Percentiles rank a stretch among this genome's conserved stretches.
These are phyloP conservation scores for Parsonsia alboflavescens DNA, from an alignment of 257 asterid genomes.

Conservation along the genomic window DNA sequence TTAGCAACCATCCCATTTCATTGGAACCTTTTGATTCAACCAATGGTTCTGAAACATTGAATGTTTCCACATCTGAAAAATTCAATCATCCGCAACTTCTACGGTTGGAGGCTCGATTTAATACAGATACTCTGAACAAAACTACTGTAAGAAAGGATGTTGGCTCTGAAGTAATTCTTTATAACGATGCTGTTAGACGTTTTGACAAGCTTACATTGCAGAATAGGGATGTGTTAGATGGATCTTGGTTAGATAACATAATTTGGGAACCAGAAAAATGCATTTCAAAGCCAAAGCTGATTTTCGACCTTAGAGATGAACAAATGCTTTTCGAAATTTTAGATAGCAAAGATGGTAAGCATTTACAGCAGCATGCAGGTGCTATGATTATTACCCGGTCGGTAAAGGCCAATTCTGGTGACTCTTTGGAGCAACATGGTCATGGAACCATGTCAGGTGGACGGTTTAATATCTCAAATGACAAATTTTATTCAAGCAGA, in stretches of 20 bases:
- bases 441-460: constrained; percentile 62
- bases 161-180: constrained; percentile 33
- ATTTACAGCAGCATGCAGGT: constrained; percentile 80
- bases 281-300: constrained; percentile 65
- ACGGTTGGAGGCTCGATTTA: constrained; percentile 64
- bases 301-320: constrained; percentile 90
- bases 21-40: constrained; percentile 69
- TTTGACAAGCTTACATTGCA: constrained; percentile 64
- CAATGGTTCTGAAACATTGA: constrained; percentile 21
- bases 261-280: constrained; percentile 77
- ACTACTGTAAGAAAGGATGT: constrained; percentile 39
- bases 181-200: constrained; percentile 54
- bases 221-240: constrained; percentile 72
- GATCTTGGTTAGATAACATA: constrained; percentile 82
- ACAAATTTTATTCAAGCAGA: constrained; percentile 81
- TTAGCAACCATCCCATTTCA: constrained; percentile 38
- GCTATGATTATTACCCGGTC: constrained; percentile 83
- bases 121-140: constrained; percentile 29
- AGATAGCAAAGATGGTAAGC: constrained; percentile 55
- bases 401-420: constrained; percentile 45
- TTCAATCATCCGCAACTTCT: constrained; percentile 79
- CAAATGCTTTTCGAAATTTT: constrained; percentile 94
- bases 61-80: constrained; percentile 24
- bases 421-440: constrained; percentile 56
- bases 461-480: constrained; percentile 88